Evolutionary conservation across 2,329 filamentous ascomycete species (phyloP).

Genomic region (Colletotrichum tropicicola): DNA sequence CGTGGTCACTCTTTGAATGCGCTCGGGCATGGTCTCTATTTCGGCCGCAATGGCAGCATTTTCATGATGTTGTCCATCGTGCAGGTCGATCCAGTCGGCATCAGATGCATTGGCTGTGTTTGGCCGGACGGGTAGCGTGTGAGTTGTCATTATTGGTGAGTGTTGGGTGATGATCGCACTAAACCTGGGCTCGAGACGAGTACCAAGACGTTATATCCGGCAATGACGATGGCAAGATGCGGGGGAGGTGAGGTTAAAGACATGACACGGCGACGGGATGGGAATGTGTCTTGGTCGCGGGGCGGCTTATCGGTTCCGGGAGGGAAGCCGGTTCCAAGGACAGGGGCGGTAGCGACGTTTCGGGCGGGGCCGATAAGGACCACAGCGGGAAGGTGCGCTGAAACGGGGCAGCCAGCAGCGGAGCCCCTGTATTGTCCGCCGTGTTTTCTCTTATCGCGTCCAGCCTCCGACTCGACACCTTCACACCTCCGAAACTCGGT

Average conservation of each 20-base stretch:
- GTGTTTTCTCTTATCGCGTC: not conserved
- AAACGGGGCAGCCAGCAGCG: not conserved
- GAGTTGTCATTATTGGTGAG: not conserved
- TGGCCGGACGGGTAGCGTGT: not conserved
- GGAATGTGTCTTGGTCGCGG: not conserved
- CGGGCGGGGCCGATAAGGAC: slow-evolving; percentile 11
- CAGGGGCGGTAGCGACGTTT: not conserved
- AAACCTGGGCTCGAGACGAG: no score
- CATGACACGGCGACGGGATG: not conserved
- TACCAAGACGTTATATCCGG: not conserved
- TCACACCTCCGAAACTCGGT: slow-evolving; percentile 9
- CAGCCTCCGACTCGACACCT: not conserved
- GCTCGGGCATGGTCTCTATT: slow-evolving; percentile 47
- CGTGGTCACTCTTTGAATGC: slow-evolving; percentile 51
- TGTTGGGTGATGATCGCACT: not conserved
- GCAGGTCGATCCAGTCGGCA: slow-evolving; percentile 13
- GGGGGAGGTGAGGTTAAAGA: slow-evolving; percentile 12
- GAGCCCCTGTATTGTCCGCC: not conserved
- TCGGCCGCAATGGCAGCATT: not conserved
- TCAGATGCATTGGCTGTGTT: not conserved
- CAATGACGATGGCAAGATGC: not conserved
- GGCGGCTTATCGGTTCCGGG: slow-evolving; percentile 25
- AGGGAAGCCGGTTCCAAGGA: not conserved
- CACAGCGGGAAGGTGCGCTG: slow-evolving; percentile 1
- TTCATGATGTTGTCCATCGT: not conserved